Percentiles rank a stretch among this genome's conserved stretches.
These are phyloP conservation scores for Apophysomyces elegans DNA, from an alignment of 371 early-diverging fungal genomes.

Conservation along the genomic window DNA sequence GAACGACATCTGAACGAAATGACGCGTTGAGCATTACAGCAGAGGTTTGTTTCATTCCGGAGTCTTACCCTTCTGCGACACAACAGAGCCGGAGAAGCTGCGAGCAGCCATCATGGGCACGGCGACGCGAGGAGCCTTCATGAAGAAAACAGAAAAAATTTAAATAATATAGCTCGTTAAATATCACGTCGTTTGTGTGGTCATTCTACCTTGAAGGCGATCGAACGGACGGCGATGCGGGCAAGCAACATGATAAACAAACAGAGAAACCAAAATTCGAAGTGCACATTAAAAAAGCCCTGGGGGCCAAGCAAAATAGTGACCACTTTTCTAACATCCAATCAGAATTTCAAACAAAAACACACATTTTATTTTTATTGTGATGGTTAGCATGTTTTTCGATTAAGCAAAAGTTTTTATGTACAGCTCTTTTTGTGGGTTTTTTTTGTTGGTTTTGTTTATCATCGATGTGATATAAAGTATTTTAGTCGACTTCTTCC, in stretches of 20 bases:
- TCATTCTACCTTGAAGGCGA: conserved; percentile 44
- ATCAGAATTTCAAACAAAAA: conserved; percentile 1
- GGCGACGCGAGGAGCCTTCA: conserved; percentile 30
- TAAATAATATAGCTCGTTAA: background rate
- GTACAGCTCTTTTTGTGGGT: background rate
- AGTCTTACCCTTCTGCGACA: conserved; percentile 52
- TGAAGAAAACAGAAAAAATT: background rate
- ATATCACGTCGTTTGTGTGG: background rate
- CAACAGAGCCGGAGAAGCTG: conserved; percentile 42
- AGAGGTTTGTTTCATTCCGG: background rate
- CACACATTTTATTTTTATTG: background rate
- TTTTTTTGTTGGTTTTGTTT: background rate
- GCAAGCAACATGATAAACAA: conserved; percentile 44
- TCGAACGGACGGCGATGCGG: conserved; percentile 51
- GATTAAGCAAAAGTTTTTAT: conserved; percentile 5
- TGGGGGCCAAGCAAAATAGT: conserved; percentile 5
- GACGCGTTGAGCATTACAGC: background rate
- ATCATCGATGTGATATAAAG: too few relatives aligned
- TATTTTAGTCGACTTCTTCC: conserved; percentile 94
- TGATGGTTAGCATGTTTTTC: background rate
- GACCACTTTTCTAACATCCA: conserved; percentile 4
- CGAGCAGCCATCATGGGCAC: conserved; percentile 47
- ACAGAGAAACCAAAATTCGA: conserved; percentile 4
- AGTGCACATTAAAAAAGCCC: background rate
- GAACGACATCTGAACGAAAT: conserved; percentile 43